Evolutionary conservation across 2,329 filamentous ascomycete species (phyloP).

Genomic region (Fonsecaea erecta): DNA sequence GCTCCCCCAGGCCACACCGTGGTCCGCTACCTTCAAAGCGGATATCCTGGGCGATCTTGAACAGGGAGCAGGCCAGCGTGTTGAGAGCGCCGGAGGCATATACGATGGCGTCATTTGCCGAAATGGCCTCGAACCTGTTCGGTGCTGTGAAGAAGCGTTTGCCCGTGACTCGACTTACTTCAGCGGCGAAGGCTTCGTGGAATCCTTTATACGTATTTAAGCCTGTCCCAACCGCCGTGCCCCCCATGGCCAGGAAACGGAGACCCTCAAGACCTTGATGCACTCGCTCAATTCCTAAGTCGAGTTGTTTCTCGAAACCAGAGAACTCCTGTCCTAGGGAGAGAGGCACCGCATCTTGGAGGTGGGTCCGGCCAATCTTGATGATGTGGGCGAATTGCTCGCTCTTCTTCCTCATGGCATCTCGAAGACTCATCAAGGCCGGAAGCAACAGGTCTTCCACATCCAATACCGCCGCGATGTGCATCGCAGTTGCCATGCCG

Average conservation of each 20-base stretch:
- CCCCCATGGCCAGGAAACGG: constrained; percentile 86
- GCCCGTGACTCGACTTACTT: constrained; percentile 90
- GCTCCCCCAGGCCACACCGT: constrained; percentile 91
- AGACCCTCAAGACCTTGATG: constrained; percentile 81
- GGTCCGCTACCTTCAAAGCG: constrained; percentile 95
- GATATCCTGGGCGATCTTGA: constrained; percentile 98
- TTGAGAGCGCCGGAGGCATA: constrained; percentile 93
- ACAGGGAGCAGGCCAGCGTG: constrained; percentile 86
- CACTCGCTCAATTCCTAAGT: constrained; percentile 85
- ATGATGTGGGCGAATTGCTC: constrained; percentile 91
- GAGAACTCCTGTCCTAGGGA: constrained; percentile 98
- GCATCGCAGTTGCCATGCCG: constrained; percentile 99
- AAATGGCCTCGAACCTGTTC: constrained; percentile 98
- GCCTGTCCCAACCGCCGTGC: constrained; percentile 94
- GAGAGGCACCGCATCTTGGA: constrained; percentile 95
- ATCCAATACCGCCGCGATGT: constrained; percentile 95
- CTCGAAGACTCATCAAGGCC: constrained; percentile 76
- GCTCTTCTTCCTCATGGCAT: constrained; percentile 84
- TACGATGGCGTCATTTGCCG: constrained; percentile 92
- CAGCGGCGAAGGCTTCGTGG: constrained; percentile 85
- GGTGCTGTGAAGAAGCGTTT: constrained; percentile 93
- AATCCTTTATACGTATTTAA: constrained; percentile 98
- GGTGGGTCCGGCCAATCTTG: constrained; percentile 97
- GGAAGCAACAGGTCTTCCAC: constrained; percentile 85
- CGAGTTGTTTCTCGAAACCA: constrained; percentile 92